Evolutionary conservation across 2,329 filamentous ascomycete species (phyloP).

Genomic region (Raffaelea ambrosiae): DNA sequence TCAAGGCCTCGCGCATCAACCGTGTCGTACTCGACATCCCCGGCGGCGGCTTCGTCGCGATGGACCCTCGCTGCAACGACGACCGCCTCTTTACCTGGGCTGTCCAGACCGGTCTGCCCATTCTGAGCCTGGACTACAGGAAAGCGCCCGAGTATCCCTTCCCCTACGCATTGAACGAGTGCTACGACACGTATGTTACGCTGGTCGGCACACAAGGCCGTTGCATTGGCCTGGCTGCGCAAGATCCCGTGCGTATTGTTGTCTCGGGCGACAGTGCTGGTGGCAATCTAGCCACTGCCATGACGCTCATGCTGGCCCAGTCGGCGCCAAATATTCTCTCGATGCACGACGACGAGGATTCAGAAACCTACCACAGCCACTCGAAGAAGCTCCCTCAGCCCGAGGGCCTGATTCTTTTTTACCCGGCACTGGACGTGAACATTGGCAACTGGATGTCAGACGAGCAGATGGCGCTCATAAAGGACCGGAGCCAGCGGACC

Average conservation of each 20-base stretch:
- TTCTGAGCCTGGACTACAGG: constrained; percentile 84
- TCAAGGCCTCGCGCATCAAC: constrained; percentile 57
- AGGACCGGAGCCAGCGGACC: constrained; percentile 68
- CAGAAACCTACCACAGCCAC: neutral
- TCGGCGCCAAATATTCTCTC: constrained; percentile 46
- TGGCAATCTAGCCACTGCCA: constrained; percentile 70
- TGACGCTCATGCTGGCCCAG: constrained; percentile 85
- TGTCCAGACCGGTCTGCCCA: constrained; percentile 75
- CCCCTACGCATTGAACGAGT: constrained; percentile 78
- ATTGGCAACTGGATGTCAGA: constrained; percentile 99
- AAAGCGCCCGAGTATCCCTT: constrained; percentile 82
- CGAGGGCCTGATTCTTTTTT: constrained; percentile 75
- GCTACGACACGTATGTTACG: constrained; percentile 74
- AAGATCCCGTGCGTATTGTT: constrained; percentile 56
- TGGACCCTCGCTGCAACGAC: constrained; percentile 90
- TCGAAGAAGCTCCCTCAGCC: constrained; percentile 52
- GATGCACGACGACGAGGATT: constrained; percentile 35
- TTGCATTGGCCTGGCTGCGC: constrained; percentile 66
- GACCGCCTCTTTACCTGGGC: constrained; percentile 93
- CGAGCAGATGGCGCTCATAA: constrained; percentile 91
- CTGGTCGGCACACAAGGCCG: constrained; percentile 64
- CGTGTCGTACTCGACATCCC: constrained; percentile 83
- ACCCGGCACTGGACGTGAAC: constrained; percentile 90
- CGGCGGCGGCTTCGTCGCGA: constrained; percentile 91
- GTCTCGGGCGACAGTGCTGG: constrained; percentile 76